Evolutionary conservation across 176 grass and related monocot genomes (phyloP).

Genomic region (Triticum dicoccoides): DNA sequence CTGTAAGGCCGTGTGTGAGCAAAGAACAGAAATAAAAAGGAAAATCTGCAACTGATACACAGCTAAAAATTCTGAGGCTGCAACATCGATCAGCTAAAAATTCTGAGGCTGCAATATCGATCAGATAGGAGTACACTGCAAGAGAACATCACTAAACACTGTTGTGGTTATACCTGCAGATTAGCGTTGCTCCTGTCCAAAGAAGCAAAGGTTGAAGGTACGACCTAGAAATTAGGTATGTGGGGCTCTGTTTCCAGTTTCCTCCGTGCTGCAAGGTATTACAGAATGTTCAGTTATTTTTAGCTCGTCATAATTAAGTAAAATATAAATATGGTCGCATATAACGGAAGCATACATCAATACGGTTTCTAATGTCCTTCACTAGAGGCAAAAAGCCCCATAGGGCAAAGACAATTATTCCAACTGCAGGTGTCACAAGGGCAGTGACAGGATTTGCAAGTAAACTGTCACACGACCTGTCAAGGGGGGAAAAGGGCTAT

Average conservation of each 20-base stretch:
- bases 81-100: background rate
- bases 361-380: slow-evolving; percentile 66
- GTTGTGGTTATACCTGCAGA: slow-evolving; percentile 67
- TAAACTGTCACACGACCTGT: slow-evolving; percentile 69
- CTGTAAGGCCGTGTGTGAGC: slow-evolving; percentile 34
- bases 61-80: background rate
- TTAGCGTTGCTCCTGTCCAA: slow-evolving; percentile 77
- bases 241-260: slow-evolving; percentile 93
- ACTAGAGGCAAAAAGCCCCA: slow-evolving; percentile 82
- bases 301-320: background rate
- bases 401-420: slow-evolving; percentile 77
- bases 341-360: slow-evolving; percentile 61
- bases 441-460: slow-evolving; percentile 56
- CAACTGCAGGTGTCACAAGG: slow-evolving; percentile 78
- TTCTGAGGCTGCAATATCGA: background rate
- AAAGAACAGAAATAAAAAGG: slow-evolving; percentile 29
- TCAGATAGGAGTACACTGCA: background rate
- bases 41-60: background rate
- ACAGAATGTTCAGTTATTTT: slow-evolving; percentile 29
- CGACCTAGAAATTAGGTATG: slow-evolving; percentile 75
- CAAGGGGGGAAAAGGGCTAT: background rate
- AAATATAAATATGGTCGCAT: slow-evolving; percentile 11
- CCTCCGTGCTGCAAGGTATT: slow-evolving; percentile 59
- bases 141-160: background rate
- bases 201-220: slow-evolving; percentile 96